Base-by-base conservation (phyloP, 2,329 filamentous ascomycete genomes). In the Didymella sp. region DNA sequence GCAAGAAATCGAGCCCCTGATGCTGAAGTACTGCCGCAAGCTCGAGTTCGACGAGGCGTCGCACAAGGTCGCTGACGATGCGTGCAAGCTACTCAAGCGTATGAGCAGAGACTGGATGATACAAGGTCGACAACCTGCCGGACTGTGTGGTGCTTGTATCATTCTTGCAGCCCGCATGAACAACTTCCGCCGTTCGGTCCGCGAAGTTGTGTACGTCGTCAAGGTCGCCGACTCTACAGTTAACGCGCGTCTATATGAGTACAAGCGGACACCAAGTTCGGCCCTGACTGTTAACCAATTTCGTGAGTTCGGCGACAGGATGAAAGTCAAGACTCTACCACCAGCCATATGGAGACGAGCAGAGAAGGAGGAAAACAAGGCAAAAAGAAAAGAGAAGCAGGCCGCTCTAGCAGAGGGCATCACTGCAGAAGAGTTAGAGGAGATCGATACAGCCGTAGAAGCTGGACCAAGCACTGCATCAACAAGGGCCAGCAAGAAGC, bases 21-120 rank as follows among this genome's bases (percentile, higher is more conserved):
- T 99, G 67, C 89, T 90, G 76, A 89, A 94, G 59, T 98, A 96
- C 72, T 92, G 93, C 48, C 87, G 88, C 58, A 93, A 94, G 73
- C 88, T 99, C 48, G 94, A 99, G 72, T 99, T 99, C 69, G 91
- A 89, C 50, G 82, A 88, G 33, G 85, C 89, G 62, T 93, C 90
- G 15, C 88, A 90, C 73, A 89, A 90, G 65, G 92, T 99, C 13
- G 93, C 92, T 38, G 87, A 90, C 65, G 92, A 97, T 70, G 95
- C 95, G 6, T 88, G 93, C 53, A 87, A 90, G 51, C 89, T 99
- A 49, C 88, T 96, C 53, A 88, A 90, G 74, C 89, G 95, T 60
- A 98, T 99, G 95, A 93, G 91, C 63, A 84, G 91, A 51, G 95
- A 99, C 78, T 98, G 95, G 93, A 98, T 99, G 86, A 89, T 93